phyloP scores from a whole-genome alignment of 1,284 basidiomycete genomes.

The Volvariella surrecta region DNA sequence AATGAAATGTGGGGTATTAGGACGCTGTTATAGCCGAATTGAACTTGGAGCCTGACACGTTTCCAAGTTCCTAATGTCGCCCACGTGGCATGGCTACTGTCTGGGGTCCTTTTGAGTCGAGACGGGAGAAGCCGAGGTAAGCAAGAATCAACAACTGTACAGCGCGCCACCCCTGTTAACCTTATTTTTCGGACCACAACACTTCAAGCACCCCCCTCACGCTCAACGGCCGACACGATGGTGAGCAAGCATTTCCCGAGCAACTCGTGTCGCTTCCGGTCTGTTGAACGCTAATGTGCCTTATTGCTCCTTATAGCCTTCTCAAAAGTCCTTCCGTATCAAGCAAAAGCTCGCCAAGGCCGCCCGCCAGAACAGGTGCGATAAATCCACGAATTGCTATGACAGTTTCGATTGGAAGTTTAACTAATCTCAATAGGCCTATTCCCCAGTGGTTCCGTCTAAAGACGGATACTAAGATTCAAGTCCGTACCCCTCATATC shows the following conservation, averaged over 20 bases:
- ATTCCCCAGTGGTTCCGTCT: slow-evolving; percentile 99
- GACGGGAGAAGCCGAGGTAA: slow-evolving; percentile 7
- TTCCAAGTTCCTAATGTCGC: slow-evolving; percentile 3
- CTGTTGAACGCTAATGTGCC: background rate
- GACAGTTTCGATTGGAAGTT: slow-evolving; percentile 9
- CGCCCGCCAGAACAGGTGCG: slow-evolving; percentile 89
- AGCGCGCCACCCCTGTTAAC: slow-evolving; percentile 25
- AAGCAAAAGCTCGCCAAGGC: slow-evolving; percentile 98
- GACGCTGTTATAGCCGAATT: background rate
- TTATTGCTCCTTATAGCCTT: slow-evolving; percentile 56
- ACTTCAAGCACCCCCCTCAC: slow-evolving; percentile 18
- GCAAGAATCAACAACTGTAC: slow-evolving; percentile 26
- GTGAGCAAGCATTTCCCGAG: slow-evolving; percentile 19
- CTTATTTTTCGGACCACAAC: slow-evolving; percentile 27
- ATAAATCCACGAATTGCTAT: slow-evolving; percentile 11
- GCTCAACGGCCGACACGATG: slow-evolving; percentile 25
- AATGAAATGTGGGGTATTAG: slow-evolving; percentile 5
- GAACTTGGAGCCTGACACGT: slow-evolving; percentile 5
- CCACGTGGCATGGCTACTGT: slow-evolving; percentile 1
- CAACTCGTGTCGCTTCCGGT: background rate
- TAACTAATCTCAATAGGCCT: slow-evolving; percentile 42
- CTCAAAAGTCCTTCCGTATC: slow-evolving; percentile 95
- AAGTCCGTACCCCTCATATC: slow-evolving; percentile 46
- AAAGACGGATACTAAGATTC: slow-evolving; percentile 93
- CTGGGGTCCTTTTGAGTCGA: slow-evolving; percentile 1